Evolutionary conservation across 2,329 filamentous ascomycete species (phyloP).

Genomic region (Cladophialophora immunda): DNA sequence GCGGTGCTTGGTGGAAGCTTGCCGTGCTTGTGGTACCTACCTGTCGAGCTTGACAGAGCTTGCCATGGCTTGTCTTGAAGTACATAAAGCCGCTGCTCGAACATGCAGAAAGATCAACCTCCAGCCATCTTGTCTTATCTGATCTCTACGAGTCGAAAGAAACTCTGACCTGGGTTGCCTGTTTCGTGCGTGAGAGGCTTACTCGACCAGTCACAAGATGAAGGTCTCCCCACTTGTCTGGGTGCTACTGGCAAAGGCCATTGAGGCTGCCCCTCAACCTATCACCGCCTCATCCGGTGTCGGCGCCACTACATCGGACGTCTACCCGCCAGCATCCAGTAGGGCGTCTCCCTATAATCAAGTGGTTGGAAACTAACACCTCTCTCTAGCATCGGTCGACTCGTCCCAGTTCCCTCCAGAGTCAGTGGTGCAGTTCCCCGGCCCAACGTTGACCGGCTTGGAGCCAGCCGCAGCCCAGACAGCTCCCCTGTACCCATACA

Average conservation of each 20-base stretch:
- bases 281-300: background rate
- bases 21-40: background rate
- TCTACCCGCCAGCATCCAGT: constrained; percentile 5
- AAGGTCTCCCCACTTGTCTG: background rate
- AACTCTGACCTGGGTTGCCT: background rate
- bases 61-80: background rate
- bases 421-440: constrained; percentile 16
- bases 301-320: background rate
- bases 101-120: background rate
- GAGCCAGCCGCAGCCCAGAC: constrained; percentile 18
- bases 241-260: background rate
- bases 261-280: constrained; percentile 1
- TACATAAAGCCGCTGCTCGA: background rate
- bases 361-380: background rate
- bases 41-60: background rate
- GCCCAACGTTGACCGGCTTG: constrained; percentile 12
- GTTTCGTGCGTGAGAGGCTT: background rate
- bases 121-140: background rate
- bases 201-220: constrained; percentile 1
- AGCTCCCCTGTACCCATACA: constrained; percentile 20
- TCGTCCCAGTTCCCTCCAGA: constrained; percentile 3
- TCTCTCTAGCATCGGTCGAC: constrained; percentile 7
- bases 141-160: background rate
- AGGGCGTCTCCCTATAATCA: background rate
- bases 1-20: background rate